Evolutionary conservation across 208 protist genomes (phyloP).

Genomic region (Tritrichomonas musculus): DNA sequence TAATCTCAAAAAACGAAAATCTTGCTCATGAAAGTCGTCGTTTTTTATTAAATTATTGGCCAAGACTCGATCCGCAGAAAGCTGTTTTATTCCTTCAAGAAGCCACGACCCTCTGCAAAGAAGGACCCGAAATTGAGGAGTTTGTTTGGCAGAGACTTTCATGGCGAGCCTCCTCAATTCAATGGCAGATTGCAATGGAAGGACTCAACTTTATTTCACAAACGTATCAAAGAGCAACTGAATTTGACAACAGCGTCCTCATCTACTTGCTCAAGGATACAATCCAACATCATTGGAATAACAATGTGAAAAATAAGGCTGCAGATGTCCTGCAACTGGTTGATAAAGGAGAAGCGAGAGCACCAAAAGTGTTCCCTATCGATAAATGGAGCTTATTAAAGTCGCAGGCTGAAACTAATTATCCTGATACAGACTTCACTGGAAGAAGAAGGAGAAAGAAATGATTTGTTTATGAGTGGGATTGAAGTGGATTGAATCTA

Average conservation of each 20-base stretch:
- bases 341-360: background rate
- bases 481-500: too few species aligned
- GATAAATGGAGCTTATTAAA: background rate
- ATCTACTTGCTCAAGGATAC: background rate
- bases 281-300: background rate
- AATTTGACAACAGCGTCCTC: background rate
- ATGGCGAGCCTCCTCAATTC: background rate
- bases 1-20: background rate
- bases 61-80: background rate
- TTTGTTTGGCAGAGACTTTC: background rate
- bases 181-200: constrained; percentile 23
- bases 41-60: background rate
- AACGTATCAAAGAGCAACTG: background rate
- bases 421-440: background rate
- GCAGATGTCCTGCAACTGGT: background rate
- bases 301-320: background rate
- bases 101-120: background rate
- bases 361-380: background rate
- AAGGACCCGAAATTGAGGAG: background rate
- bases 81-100: background rate
- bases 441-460: background rate
- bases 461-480: background rate
- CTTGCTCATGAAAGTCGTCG: background rate
- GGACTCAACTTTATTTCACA: background rate
- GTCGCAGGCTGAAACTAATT: background rate